Conservation (phyloP, 2,329 filamentous ascomycete species). For the Passalora sequoiae region DNA sequence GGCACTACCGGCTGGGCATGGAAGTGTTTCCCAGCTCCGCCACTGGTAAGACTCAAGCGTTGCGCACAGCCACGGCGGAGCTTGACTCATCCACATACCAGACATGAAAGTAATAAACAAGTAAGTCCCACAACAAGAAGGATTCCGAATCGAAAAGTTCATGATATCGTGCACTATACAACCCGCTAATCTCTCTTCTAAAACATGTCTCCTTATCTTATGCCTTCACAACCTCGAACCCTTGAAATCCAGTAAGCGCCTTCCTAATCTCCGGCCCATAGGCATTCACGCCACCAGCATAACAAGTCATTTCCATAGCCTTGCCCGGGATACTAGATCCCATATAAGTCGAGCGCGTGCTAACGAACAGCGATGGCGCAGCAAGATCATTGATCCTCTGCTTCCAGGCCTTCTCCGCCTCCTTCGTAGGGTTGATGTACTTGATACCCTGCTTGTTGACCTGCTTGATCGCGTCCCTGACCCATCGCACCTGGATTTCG, state of each 20-base stretch:
- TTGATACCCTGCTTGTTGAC: conserved; percentile 24
- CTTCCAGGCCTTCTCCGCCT: conserved; percentile 28
- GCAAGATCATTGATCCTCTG: conserved; percentile 28
- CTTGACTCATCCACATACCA: too few relatives aligned
- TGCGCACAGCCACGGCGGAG: too few relatives aligned
- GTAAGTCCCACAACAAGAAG: too few relatives aligned
- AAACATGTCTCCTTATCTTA: too few relatives aligned
- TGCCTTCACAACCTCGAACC: conserved; percentile 26
- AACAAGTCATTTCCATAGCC: conserved; percentile 28
- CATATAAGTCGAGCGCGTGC: conserved; percentile 27
- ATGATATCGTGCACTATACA: background rate
- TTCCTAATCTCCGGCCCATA: conserved; percentile 27
- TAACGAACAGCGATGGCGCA: conserved; percentile 27
- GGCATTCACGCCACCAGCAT: conserved; percentile 26
- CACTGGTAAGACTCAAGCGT: too few relatives aligned
- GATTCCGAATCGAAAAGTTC: background rate
- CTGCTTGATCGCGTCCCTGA: conserved; percentile 27
- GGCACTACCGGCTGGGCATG: too few relatives aligned
- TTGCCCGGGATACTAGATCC: conserved; percentile 27
- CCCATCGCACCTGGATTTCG: conserved; percentile 41
- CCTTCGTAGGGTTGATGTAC: conserved; percentile 28
- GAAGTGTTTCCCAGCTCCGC: too few relatives aligned
- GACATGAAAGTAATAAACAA: too few relatives aligned
- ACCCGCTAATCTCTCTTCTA: too few relatives aligned
- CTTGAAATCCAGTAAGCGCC: conserved; percentile 23